Base-by-base conservation (phyloP, 495 filamentous ascomycete genomes). In the Apiosordaria backusii region DNA sequence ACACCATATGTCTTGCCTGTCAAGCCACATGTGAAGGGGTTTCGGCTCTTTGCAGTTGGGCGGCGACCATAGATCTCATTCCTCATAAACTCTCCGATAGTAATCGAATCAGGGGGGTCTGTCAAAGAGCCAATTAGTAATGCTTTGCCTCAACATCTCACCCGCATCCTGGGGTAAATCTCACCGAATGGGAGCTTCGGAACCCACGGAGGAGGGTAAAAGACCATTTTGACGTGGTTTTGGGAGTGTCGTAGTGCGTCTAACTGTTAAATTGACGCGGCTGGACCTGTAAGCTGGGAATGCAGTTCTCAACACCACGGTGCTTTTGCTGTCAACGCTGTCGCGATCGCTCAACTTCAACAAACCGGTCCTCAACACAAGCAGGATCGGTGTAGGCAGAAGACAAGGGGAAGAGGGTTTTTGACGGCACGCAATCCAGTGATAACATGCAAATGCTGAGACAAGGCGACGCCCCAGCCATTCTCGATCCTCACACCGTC, bases 21-120 rank as follows among this genome's bases (percentile, higher is more conserved):
- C 57, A 96, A 61, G 16, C 91, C 92, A 71, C 92, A 96, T 16
- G 91, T 96, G 77, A 89, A 97, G 13, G 91, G 91, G 57, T 90
- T 83, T 60, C 80, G 79, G 6, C 91, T 90, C 69, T 84, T 80
- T 9, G 80, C 81, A 7, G 93, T 77, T 7, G 90, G 82, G 62
- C 80, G 76, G 60, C 92, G 85, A 52, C 91, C 91, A 78, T 91
- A 85, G 64, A 81, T 76, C 67, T 96, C 92, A 67, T 86, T 85
- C 55, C 87, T 83, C 82, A 95, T 90, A 75, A 96, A 96, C 57
- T 96, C 88, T 69, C 84, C 81, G 62, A 97, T 82, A 0, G 92
- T 84, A 67, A 96, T 83, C 26, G 87, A 86, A 71, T 96, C 92
- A 4, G 91, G 91, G 3, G 89, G 82, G 35, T 88, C 84, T 83